phyloP scores from a whole-genome alignment of 371 early-diverging fungal species.

The Chytridium lagenaria region DNA sequence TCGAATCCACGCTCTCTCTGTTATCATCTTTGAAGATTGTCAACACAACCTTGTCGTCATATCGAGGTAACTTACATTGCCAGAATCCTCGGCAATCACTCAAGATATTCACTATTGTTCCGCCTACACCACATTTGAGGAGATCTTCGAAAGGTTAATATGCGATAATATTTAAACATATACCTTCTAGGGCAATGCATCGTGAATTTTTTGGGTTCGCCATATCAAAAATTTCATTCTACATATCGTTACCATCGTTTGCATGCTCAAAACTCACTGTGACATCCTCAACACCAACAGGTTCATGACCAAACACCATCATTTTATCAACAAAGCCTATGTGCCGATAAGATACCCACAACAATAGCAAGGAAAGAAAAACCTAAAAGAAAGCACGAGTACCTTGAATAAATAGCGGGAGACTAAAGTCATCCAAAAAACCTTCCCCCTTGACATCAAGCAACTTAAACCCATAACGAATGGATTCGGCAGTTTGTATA shows the following conservation, averaged over 20 bases:
- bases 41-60: too few relatives aligned
- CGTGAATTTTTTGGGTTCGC: slow-evolving; percentile 41
- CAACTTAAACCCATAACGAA: slow-evolving; percentile 50
- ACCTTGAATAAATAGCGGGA: slow-evolving; percentile 50
- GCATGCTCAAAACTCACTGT: slow-evolving; percentile 44
- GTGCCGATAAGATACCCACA: not conserved
- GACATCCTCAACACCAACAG: slow-evolving; percentile 48
- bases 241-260: not conserved
- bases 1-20: slow-evolving; percentile 28
- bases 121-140: slow-evolving; percentile 51
- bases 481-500: slow-evolving; percentile 49
- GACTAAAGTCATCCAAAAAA: slow-evolving; percentile 47
- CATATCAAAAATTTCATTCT: slow-evolving; percentile 66
- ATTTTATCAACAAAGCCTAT: slow-evolving; percentile 47
- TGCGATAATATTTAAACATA: not conserved
- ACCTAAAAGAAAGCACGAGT: too few relatives aligned
- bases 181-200: slow-evolving; percentile 50
- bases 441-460: slow-evolving; percentile 53
- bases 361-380: not conserved
- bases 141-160: slow-evolving; percentile 40
- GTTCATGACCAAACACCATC: slow-evolving; percentile 47
- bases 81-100: slow-evolving; percentile 50
- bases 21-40: slow-evolving; percentile 38
- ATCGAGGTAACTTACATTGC: slow-evolving; percentile 34
- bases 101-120: slow-evolving; percentile 56